A percentile compares a stretch with the other conserved stretches of the same genome.
phyloP scores from a whole-genome alignment of 2,329 filamentous ascomycete species.

The Pseudodiploospora longispora region DNA sequence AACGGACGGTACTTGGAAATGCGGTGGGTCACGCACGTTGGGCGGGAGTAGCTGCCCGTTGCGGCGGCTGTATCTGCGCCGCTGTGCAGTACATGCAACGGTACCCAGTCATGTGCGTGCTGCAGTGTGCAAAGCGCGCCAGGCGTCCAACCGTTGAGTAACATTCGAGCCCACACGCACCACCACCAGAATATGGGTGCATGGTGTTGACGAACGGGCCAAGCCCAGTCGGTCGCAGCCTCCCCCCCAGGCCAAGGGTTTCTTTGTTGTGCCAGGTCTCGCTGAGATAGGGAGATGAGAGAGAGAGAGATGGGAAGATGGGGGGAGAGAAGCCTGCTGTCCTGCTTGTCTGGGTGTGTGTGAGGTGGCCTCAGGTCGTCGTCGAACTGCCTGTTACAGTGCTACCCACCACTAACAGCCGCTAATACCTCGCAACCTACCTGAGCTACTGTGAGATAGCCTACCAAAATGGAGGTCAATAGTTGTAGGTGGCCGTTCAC shows the following conservation, averaged over 20 bases:
- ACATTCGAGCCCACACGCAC: not conserved
- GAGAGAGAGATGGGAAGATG: too few species aligned
- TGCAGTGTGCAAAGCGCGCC: too few species aligned
- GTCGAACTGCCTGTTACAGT: too few species aligned
- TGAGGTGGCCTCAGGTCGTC: not conserved
- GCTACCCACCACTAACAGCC: too few species aligned
- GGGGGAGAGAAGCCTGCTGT: not conserved
- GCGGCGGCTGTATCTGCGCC: constrained; percentile 2
- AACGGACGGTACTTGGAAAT: constrained; percentile 1
- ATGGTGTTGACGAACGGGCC: not conserved
- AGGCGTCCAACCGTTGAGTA: not conserved
- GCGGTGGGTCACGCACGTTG: constrained; percentile 2
- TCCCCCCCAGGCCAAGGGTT: not conserved
- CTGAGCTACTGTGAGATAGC: too few species aligned
- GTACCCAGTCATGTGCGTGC: not conserved
- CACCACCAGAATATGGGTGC: too few species aligned
- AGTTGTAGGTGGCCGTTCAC: too few species aligned
- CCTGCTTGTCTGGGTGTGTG: not conserved
- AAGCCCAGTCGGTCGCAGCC: not conserved
- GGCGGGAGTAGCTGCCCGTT: constrained; percentile 1
- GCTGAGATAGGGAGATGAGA: too few species aligned
- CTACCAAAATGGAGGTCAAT: too few species aligned
- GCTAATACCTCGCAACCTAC: too few species aligned
- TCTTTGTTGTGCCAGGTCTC: not conserved
- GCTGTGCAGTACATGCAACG: not conserved